phyloP scores from a whole-genome alignment of 805 yeast genomes.

The Candida multigemmis region DNA sequence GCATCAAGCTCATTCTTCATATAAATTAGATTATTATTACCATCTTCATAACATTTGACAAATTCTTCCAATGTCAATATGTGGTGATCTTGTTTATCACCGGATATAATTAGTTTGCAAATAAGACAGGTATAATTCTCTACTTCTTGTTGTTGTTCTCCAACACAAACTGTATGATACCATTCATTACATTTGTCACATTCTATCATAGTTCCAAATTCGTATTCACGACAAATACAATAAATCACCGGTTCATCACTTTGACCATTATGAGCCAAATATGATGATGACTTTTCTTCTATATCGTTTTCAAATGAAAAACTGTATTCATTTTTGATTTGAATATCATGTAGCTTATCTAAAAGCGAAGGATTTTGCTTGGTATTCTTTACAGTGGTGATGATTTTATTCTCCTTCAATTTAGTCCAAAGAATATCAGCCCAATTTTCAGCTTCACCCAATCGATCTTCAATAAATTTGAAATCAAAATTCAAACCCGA shows the following conservation, averaged over 20 bases:
- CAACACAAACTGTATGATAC: constrained; percentile 59
- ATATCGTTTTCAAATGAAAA: constrained; percentile 18
- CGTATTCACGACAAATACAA: constrained; percentile 57
- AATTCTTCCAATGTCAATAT: constrained; percentile 9
- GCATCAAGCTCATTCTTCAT: too few relatives aligned
- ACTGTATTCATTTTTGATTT: constrained; percentile 12
- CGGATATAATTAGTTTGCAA: constrained; percentile 16
- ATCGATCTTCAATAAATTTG: too few relatives aligned
- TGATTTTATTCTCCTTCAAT: too few relatives aligned
- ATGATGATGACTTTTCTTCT: constrained; percentile 17
- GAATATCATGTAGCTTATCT: too few relatives aligned
- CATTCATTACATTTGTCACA: constrained; percentile 67
- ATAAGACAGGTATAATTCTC: constrained; percentile 17
- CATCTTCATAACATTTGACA: constrained; percentile 5
- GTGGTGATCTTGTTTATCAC: constrained; percentile 5
- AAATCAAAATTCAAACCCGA: too few relatives aligned
- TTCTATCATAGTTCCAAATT: constrained; percentile 56
- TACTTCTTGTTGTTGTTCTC: constrained; percentile 7
- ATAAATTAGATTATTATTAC: constrained; percentile 8
- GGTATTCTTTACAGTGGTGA: too few relatives aligned
- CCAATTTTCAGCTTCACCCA: too few relatives aligned
- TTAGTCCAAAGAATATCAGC: too few relatives aligned
- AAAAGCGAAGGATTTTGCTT: too few relatives aligned
- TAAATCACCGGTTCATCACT: constrained; percentile 17
- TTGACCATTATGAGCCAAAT: constrained; percentile 4